Conservation (phyloP, 2,329 filamentous ascomycete genomes). For the Neurospora sp. region DNA sequence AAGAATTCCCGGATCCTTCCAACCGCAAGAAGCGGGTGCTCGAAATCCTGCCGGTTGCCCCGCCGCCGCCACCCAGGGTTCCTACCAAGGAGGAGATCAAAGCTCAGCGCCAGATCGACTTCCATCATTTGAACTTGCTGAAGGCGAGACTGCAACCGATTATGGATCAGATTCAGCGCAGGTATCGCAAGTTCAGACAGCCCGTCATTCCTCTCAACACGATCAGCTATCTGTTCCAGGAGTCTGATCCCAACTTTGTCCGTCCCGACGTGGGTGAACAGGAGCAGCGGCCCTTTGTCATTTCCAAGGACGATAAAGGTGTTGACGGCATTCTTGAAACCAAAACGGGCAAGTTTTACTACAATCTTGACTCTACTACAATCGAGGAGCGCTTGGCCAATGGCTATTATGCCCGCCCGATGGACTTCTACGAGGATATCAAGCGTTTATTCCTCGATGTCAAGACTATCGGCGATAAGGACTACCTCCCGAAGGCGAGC, state of each 20-base stretch:
- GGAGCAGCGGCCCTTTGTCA: slow-evolving; percentile 65
- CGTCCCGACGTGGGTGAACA: slow-evolving; percentile 42
- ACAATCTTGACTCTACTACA: slow-evolving; percentile 85
- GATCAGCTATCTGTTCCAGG: slow-evolving; percentile 76
- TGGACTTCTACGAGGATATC: slow-evolving; percentile 84
- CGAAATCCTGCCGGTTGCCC: slow-evolving; percentile 66
- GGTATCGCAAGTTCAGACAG: slow-evolving; percentile 79
- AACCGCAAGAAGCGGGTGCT: slow-evolving; percentile 81
- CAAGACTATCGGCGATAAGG: slow-evolving; percentile 70
- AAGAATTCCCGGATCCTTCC: slow-evolving; percentile 77
- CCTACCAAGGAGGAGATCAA: slow-evolving; percentile 73
- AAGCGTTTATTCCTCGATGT: slow-evolving; percentile 78
- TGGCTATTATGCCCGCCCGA: slow-evolving; percentile 85
- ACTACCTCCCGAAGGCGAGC: slow-evolving; percentile 76
- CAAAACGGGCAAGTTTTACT: slow-evolving; percentile 75
- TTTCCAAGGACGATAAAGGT: slow-evolving; percentile 70
- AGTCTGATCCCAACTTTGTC: slow-evolving; percentile 66
- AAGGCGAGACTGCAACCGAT: slow-evolving; percentile 88
- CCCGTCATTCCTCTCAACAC: slow-evolving; percentile 65
- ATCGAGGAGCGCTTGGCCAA: slow-evolving; percentile 97
- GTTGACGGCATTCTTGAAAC: slow-evolving; percentile 67
- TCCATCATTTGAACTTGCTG: slow-evolving; percentile 72
- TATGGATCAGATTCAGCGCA: slow-evolving; percentile 91
- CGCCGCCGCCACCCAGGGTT: slow-evolving; percentile 56
- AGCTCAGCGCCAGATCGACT: slow-evolving; percentile 70